Evolutionary conservation across 2,329 filamentous ascomycete species (phyloP).

Genomic region (Calonectria pseudoreteaudii): DNA sequence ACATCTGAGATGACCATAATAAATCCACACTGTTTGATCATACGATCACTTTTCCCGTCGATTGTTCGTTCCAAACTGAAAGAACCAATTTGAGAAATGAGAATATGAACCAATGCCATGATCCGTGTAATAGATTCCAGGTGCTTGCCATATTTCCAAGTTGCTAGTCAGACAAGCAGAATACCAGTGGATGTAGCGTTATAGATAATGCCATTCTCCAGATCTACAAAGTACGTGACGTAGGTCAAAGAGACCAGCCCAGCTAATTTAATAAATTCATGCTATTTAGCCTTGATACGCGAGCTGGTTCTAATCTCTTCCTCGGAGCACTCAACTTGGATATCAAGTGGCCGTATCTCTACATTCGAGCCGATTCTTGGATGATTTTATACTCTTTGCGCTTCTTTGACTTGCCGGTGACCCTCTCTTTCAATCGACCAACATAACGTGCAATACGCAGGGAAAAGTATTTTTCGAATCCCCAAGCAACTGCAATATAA

Average conservation of each 20-base stretch:
- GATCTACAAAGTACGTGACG: no score
- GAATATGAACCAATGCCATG: not conserved
- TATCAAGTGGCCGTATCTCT: not conserved
- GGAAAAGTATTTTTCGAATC: slow-evolving; percentile 78
- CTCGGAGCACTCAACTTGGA: not conserved
- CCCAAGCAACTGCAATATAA: slow-evolving; percentile 77
- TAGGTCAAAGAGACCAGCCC: no score
- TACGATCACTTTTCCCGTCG: no score
- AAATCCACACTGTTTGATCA: not conserved
- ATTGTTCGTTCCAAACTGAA: no score
- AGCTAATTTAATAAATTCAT: not conserved
- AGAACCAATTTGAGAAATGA: no score
- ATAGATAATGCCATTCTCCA: not conserved
- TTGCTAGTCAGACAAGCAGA: no score
- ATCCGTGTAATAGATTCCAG: not conserved
- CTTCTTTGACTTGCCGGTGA: slow-evolving; percentile 75
- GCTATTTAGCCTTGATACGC: not conserved
- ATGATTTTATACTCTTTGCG: slow-evolving; percentile 91
- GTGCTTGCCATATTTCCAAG: not conserved
- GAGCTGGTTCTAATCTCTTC: not conserved
- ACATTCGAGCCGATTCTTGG: slow-evolving; percentile 62
- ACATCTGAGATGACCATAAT: not conserved
- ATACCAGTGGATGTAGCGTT: not conserved
- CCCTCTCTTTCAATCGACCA: slow-evolving; percentile 68
- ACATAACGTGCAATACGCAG: slow-evolving; percentile 75